phyloP scores from a whole-genome alignment of 2,329 filamentous ascomycete genomes.

The Colletotrichum costaricense region DNA sequence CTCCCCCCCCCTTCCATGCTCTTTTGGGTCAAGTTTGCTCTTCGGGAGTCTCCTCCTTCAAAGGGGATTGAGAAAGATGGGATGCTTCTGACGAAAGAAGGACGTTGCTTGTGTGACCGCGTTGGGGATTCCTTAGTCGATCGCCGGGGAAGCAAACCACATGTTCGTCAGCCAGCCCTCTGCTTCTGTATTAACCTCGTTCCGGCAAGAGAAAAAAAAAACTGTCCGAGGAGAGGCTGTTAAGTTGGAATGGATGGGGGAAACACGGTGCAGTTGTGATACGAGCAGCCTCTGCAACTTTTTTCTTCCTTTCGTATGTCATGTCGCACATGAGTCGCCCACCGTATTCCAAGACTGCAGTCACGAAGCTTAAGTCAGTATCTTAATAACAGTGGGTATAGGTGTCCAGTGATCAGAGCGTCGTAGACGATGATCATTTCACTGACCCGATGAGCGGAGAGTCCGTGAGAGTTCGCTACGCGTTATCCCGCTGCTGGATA shows the following conservation, averaged over 20 bases:
- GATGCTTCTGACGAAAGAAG: conserved; percentile 19
- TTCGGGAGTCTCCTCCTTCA: background rate
- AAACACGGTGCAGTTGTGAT: background rate
- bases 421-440: background rate
- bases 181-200: background rate
- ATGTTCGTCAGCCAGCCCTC: background rate
- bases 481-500: background rate
- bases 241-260: background rate
- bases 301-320: background rate
- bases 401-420: background rate
- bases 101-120: background rate
- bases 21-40: background rate
- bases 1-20: background rate
- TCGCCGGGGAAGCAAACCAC: background rate
- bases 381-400: background rate
- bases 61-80: background rate
- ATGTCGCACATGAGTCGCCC: background rate
- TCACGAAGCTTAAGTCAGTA: background rate
- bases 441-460: background rate
- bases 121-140: background rate
- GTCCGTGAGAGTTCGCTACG: background rate
- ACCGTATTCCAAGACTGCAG: background rate
- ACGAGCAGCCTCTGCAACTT: background rate
- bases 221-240: background rate
- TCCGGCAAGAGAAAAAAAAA: background rate